Conservation (phyloP, 345 rosid species). For the Streptanthus diversifolius region DNA sequence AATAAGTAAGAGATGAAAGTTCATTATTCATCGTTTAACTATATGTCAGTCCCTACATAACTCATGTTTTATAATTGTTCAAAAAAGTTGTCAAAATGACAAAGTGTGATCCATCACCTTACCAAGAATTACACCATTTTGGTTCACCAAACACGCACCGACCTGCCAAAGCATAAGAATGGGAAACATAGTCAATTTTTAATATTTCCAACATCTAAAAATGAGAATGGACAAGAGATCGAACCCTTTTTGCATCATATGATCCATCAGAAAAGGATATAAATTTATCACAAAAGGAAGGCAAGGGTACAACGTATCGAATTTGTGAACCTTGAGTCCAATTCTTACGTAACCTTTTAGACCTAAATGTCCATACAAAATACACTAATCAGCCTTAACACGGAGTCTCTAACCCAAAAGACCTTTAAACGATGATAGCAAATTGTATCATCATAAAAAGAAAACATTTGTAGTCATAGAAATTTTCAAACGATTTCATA, state of each 20-base stretch:
- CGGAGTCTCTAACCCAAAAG: neutral
- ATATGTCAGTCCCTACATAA: neutral
- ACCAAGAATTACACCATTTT: conserved; percentile 87
- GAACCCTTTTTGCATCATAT: neutral
- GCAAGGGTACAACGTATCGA: neutral
- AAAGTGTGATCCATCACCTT: conserved; percentile 18
- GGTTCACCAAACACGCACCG: conserved; percentile 93
- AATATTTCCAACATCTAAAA: neutral
- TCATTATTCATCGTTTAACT: neutral
- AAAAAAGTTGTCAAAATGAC: neutral
- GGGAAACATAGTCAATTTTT: neutral
- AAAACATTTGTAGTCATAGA: neutral
- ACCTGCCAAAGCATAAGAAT: conserved; percentile 44
- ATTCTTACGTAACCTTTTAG: neutral
- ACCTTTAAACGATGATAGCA: neutral
- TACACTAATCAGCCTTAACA: neutral
- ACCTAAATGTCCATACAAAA: neutral
- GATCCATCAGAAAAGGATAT: neutral
- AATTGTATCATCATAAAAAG: neutral
- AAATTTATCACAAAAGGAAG: neutral
- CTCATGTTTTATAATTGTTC: neutral
- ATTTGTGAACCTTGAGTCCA: neutral
- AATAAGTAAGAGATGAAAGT: conserved; percentile 1
- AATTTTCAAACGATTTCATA: neutral
- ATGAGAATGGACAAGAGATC: neutral